Evolutionary conservation across 768 basidiomycete species (phyloP), one percentile per base, ranked within the genome.

Genomic region (Lentinula edodes): DNA sequence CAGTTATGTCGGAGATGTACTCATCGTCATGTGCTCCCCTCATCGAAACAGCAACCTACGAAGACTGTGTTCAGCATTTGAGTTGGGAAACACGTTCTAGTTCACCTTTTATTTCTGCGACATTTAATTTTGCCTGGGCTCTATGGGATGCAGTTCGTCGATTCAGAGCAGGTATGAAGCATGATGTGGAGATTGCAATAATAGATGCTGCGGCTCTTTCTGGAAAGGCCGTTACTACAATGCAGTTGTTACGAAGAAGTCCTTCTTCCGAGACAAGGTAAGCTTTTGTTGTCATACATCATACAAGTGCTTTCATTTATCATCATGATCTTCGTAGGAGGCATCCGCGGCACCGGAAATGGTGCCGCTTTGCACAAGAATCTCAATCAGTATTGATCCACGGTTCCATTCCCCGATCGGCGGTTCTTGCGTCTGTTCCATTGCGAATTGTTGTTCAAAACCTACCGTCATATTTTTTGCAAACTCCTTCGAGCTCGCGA

Each of bases 101-200:
- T 18, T 92, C 90, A 0, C 78, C 84, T 5, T 91, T 83, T 63
- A 81, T 91, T 48, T 88, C 90, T 2, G 81, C 88, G 2, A 90
- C 90, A 5, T 91, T 91, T 70, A 91, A 87, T 74, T 89, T 91
- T 65, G 82, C 81, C 41, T 92, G 90, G 90, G 85, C 89, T 7
- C 78, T 91, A 41, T 92, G 89, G 89, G 90, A 92, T 69, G 90
- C 89, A 4, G 79, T 88, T 20, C 78, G 88, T 61, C 83, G 90
- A n/a, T 90, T 89, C 68, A 83, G 86, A 66, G 73, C 78, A 41
- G 85, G 85, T 42, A 74, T 90, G 58, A 91, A 92, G 71, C 88
- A 90, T 63, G 84, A 89, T 60, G 75, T 92, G 34, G 82, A 91
- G 70, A 90, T 92, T 63, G 90, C 90, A 13, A 76, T 92, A 61